Percentiles rank a stretch among this genome's conserved stretches.
These are phyloP conservation scores for Penicillium cataractarum DNA, from an alignment of 495 filamentous ascomycete genomes.

Conservation along the genomic window DNA sequence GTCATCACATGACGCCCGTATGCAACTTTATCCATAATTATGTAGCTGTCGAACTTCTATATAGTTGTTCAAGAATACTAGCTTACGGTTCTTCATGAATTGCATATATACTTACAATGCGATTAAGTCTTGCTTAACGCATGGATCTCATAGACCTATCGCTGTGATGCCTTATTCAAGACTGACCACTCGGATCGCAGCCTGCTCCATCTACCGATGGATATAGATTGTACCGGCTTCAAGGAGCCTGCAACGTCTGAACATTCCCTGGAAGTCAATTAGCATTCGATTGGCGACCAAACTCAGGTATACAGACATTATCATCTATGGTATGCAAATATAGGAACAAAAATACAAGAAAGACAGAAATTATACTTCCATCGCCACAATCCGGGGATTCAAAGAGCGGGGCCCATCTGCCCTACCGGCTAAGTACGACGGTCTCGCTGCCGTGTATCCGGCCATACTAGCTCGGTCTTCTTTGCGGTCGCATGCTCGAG, in stretches of 20 bases:
- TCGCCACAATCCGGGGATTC: constrained; percentile 5
- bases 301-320: no score
- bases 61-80: no score
- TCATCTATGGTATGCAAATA: no score
- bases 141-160: background rate
- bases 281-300: background rate
- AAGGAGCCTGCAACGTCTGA: background rate
- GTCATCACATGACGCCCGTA: constrained; percentile 24
- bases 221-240: constrained; percentile 13
- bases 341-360: background rate
- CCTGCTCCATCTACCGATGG: constrained; percentile 15
- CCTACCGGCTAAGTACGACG: background rate
- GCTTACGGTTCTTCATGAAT: no score
- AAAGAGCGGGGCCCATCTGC: background rate
- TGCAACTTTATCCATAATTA: background rate
- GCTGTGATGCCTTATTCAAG: background rate
- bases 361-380: background rate
- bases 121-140: background rate
- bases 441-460: background rate
- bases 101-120: no score
- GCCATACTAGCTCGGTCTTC: background rate
- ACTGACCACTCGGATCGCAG: background rate
- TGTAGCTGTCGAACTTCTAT: background rate
- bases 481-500: background rate
- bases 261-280: background rate